Conservation (phyloP, 2,329 filamentous ascomycete species). For the Tolypocladium album region DNA sequence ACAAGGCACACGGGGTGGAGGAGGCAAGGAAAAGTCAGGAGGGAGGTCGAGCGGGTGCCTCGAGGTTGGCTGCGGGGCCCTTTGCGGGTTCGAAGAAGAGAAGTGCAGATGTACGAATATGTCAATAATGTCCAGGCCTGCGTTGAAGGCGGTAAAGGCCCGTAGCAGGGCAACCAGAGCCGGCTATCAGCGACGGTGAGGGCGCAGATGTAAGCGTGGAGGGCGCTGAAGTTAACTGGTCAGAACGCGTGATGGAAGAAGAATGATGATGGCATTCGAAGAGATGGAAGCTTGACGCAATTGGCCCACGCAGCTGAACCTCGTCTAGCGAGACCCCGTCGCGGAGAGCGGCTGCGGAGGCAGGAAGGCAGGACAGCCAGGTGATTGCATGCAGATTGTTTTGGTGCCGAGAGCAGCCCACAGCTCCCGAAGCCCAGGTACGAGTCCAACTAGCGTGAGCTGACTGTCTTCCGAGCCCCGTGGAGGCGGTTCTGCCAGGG, state of each 20-base stretch:
- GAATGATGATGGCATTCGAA: background rate
- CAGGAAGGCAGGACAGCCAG: background rate
- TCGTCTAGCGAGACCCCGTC: background rate
- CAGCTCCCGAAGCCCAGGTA: background rate
- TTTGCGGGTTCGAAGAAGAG: background rate
- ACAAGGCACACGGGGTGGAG: background rate
- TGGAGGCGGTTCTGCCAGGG: background rate
- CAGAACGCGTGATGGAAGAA: background rate
- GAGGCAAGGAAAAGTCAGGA: background rate
- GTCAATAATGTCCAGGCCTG: conserved; percentile 2
- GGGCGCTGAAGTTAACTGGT: background rate
- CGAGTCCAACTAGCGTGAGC: background rate
- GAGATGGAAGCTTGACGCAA: background rate
- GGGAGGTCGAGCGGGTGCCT: background rate
- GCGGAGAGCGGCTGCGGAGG: background rate
- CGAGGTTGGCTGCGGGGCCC: background rate
- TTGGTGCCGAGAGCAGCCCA: background rate
- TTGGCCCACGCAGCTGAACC: background rate
- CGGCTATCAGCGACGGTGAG: background rate
- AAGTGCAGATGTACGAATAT: background rate
- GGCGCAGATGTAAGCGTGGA: background rate
- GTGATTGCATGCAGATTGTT: background rate
- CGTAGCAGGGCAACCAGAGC: background rate
- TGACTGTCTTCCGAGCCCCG: background rate
- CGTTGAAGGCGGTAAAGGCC: background rate